phyloP scores from a whole-genome alignment of 148 eudicot genomes.

The Polygonum aviculare region DNA sequence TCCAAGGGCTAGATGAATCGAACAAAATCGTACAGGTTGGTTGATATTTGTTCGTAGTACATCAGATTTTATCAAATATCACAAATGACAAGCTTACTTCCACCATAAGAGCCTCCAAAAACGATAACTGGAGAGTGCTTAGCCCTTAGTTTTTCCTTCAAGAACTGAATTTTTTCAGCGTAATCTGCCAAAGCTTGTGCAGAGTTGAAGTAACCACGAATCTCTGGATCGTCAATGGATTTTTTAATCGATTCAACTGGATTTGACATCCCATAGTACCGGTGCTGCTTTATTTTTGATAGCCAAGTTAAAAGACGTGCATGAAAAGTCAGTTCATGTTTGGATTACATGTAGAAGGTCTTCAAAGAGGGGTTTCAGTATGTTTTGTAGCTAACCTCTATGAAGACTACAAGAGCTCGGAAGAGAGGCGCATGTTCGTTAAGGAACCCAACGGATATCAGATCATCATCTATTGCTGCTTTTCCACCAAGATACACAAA shows the following conservation, averaged over 20 bases:
- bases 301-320: background rate
- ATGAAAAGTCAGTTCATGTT: background rate
- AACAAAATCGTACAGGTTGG: background rate
- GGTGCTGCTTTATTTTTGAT: background rate
- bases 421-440: background rate
- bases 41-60: background rate
- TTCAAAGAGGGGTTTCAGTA: background rate
- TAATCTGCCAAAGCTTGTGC: background rate
- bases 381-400: background rate
- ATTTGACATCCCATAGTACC: background rate
- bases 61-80: background rate
- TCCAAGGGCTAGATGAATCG: slow-evolving; percentile 32
- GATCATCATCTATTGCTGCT: background rate
- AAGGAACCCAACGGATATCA: background rate
- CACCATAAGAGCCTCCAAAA: slow-evolving; percentile 14
- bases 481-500: background rate
- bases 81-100: background rate
- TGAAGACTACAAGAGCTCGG: background rate
- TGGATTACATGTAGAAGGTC: background rate
- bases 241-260: background rate
- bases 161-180: slow-evolving; percentile 10
- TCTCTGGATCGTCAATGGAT: background rate
- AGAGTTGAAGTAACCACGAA: background rate
- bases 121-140: slow-evolving; percentile 78
- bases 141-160: slow-evolving; percentile 64